These are phyloP conservation scores for Pulveroboletus frians DNA, from an alignment of 768 basidiomycete genomes.

Conservation along the genomic window DNA sequence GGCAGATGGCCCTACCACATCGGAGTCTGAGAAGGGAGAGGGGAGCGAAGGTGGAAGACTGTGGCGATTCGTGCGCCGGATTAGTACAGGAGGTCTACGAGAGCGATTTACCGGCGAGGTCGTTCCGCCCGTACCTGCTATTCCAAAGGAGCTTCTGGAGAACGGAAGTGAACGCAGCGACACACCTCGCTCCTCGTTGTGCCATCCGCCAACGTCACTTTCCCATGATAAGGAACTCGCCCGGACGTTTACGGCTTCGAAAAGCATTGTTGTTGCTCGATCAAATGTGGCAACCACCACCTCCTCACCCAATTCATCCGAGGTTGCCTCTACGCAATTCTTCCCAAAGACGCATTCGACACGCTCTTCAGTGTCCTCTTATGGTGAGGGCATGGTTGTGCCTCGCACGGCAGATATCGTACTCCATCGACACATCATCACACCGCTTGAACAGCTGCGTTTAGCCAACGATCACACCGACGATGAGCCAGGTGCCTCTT, in stretches of 20 bases:
- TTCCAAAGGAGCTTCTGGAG: constrained; percentile 43
- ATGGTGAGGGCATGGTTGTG: constrained; percentile 34
- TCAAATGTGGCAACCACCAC: constrained; percentile 51
- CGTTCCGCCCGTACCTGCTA: constrained; percentile 56
- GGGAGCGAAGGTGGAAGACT: constrained; percentile 39
- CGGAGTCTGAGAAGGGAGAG: constrained; percentile 13
- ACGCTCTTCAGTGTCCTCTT: constrained; percentile 56
- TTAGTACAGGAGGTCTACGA: constrained; percentile 59
- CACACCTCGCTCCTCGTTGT: constrained; percentile 7
- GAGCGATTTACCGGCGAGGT: constrained; percentile 37
- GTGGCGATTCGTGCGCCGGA: constrained; percentile 67
- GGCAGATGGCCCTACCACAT: constrained; percentile 9
- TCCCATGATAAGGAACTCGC: constrained; percentile 8
- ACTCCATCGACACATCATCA: constrained; percentile 45
- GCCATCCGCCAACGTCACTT: neutral
- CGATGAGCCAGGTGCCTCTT: neutral
- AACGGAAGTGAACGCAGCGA: constrained; percentile 5
- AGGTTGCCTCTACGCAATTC: constrained; percentile 49
- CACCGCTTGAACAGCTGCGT: constrained; percentile 50
- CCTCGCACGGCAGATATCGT: constrained; percentile 36
- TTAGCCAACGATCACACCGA: constrained; percentile 28
- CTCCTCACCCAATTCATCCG: constrained; percentile 58
- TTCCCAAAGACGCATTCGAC: constrained; percentile 45
- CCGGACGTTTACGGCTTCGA: constrained; percentile 1
- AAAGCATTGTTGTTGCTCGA: constrained; percentile 21